These are phyloP conservation scores for Puccinia hordei DNA, from an alignment of 1,284 basidiomycete genomes.

Conservation along the genomic window DNA sequence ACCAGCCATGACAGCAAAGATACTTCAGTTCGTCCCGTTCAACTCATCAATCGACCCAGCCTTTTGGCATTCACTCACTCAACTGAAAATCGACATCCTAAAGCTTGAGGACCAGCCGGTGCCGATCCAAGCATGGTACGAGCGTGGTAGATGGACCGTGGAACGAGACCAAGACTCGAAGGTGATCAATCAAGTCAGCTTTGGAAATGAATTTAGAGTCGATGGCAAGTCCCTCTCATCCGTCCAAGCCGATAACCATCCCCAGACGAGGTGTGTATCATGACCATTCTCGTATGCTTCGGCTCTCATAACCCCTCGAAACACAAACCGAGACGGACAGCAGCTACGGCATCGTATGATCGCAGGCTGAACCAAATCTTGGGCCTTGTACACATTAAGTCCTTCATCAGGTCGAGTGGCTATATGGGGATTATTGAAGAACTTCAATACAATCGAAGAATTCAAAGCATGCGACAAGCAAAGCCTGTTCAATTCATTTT, in stretches of 20 bases:
- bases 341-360: too few relatives aligned
- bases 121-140: slow-evolving; percentile 70
- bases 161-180: slow-evolving; percentile 66
- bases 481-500: slow-evolving; percentile 72
- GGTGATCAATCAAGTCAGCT: slow-evolving; percentile 62
- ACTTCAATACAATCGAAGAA: slow-evolving; percentile 87
- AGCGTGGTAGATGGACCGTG: slow-evolving; percentile 70
- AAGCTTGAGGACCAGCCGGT: slow-evolving; percentile 76
- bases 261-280: slow-evolving; percentile 15
- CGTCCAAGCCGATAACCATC: neutral
- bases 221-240: slow-evolving; percentile 56
- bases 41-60: slow-evolving; percentile 81
- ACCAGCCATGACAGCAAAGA: slow-evolving; percentile 4
- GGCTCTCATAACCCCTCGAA: too few relatives aligned
- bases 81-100: slow-evolving; percentile 86
- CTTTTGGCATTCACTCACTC: slow-evolving; percentile 89
- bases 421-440: slow-evolving; percentile 72
- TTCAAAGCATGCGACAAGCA: slow-evolving; percentile 89
- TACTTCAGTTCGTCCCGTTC: slow-evolving; percentile 82
- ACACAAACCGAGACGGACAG: too few relatives aligned
- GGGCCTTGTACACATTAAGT: neutral
- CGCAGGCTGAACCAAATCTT: neutral
- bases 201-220: slow-evolving; percentile 56
- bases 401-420: slow-evolving; percentile 54
- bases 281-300: neutral